phyloP scores from a whole-genome alignment of 1,284 basidiomycete species.

The Trichosporon sp. region DNA sequence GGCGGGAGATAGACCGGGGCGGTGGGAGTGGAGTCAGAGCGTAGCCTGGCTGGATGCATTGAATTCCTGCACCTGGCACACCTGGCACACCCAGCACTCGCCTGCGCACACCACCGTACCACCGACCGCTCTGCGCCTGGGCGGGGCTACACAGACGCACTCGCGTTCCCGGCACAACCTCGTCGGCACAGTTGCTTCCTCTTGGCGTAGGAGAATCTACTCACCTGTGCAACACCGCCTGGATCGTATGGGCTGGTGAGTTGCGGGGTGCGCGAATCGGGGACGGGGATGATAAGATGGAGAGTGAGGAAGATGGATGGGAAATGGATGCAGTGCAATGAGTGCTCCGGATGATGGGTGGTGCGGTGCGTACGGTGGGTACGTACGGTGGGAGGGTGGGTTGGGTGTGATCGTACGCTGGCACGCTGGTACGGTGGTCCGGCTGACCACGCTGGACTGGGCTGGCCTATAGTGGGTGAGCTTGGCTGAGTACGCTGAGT shows the following conservation, averaged over 20 bases:
- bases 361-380: conserved; percentile 17
- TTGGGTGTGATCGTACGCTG: background rate
- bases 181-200: background rate
- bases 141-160: background rate
- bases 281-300: conserved; percentile 4
- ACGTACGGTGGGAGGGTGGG: background rate
- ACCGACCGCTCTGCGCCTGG: background rate
- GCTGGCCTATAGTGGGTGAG: conserved; percentile 11
- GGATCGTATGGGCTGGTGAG: background rate
- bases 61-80: background rate
- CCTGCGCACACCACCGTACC: background rate
- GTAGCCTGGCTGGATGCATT: background rate
- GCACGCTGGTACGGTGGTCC: background rate
- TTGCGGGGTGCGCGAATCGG: conserved; percentile 2
- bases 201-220: background rate
- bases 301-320: conserved; percentile 16
- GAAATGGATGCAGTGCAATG: conserved; percentile 4
- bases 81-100: background rate
- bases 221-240: conserved; percentile 12
- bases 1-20: conserved; percentile 16
- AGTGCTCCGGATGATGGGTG: background rate
- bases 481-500: background rate
- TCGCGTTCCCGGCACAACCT: background rate
- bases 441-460: background rate
- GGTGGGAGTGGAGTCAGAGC: conserved; percentile 18